Conservation (phyloP, 176 grass and related monocot species). For the Themeda triandra region DNA sequence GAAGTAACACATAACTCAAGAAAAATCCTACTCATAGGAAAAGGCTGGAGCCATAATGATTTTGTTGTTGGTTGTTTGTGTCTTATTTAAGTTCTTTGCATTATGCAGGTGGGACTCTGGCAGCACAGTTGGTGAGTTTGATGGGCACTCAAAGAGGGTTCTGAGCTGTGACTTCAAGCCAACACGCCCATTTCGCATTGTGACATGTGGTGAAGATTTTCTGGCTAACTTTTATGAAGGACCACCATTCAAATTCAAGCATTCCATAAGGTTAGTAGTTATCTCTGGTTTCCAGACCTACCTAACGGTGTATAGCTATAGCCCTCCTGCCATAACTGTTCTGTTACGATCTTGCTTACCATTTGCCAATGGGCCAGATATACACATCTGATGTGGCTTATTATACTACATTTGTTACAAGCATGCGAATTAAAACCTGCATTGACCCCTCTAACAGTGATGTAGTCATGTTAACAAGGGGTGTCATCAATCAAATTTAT, state of each 20-base stretch:
- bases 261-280: conserved; percentile 68
- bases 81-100: background rate
- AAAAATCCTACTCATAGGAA: background rate
- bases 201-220: conserved; percentile 96
- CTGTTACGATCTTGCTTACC: background rate
- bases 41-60: background rate
- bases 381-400: conserved; percentile 24
- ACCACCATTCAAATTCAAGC: conserved; percentile 95
- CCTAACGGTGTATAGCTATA: background rate
- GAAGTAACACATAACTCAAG: background rate
- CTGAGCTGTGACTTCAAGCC: conserved; percentile 97
- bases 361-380: background rate
- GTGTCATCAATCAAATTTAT: background rate
- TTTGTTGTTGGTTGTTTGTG: background rate
- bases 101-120: conserved; percentile 91
- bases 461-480: background rate
- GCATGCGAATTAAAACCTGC: background rate
- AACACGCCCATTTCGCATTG: conserved; percentile 84
- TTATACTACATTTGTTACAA: background rate
- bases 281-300: background rate
- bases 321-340: background rate
- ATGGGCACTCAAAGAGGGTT: conserved; percentile 92
- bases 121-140: conserved; percentile 88
- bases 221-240: conserved; percentile 93
- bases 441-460: background rate